A percentile compares a stretch with the other conserved stretches of the same genome.
Evolutionary conservation across 202 grass and related monocot species (phyloP).

Genomic region (Carex arenaria): DNA sequence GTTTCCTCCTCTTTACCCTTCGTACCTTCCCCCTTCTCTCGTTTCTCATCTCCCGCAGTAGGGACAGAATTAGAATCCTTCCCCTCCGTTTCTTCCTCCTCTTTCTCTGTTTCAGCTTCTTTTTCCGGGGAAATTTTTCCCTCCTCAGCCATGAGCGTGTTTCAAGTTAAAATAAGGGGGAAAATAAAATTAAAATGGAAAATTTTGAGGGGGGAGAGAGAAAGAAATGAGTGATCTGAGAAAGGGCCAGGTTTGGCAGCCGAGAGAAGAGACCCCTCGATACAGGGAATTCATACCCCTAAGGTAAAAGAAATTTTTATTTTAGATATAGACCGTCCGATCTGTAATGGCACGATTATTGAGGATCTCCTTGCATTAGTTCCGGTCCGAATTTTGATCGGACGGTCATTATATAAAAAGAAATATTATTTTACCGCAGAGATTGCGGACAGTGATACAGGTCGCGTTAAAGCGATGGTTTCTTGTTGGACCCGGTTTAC

Average conservation of each 20-base stretch:
- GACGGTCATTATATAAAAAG: too few species aligned
- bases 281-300: not conserved
- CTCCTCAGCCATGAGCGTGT: slow-evolving; percentile 26
- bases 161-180: slow-evolving; percentile 10
- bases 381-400: too few species aligned
- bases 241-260: slow-evolving; percentile 32
- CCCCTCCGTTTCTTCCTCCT: slow-evolving; percentile 8
- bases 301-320: too few species aligned
- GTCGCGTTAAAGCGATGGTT: not conserved
- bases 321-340: too few species aligned
- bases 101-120: slow-evolving; percentile 24
- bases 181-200: slow-evolving; percentile 13
- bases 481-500: not conserved
- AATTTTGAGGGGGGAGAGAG: not conserved
- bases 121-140: slow-evolving; percentile 26
- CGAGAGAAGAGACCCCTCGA: slow-evolving; percentile 11
- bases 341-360: too few species aligned
- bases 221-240: slow-evolving; percentile 23
- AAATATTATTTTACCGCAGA: too few species aligned
- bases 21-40: slow-evolving; percentile 8
- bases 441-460: not conserved
- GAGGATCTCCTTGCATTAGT: too few species aligned
- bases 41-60: slow-evolving; percentile 23
- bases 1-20: slow-evolving; percentile 19
- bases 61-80: not conserved